Evolutionary conservation across 306 rosid species (phyloP), one percentile per base, ranked within the genome.

Genomic region (Cucurbita argyrosperma): DNA sequence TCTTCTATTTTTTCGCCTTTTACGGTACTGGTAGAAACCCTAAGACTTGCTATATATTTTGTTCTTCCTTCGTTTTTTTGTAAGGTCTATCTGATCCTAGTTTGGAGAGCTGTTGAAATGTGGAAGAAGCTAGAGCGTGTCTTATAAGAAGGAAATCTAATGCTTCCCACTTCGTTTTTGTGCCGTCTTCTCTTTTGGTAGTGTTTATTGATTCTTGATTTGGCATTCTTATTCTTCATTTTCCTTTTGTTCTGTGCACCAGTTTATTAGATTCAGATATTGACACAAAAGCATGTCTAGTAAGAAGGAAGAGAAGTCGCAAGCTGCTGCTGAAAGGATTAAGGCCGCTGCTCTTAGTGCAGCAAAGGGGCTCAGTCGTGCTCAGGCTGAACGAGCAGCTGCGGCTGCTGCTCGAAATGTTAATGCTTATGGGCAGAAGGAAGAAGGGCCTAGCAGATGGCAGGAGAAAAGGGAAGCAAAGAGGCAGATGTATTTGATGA

Each of bases 361-460:
- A 61, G 97, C 99, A 0, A 95, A 95, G 78, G 99, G 99, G 39
- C 96, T 95, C 53, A 91, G 99, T 60, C 96, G 99, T 49, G 92
- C 97, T 74, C 99, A 94, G 83, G 99, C 99, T 0, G 99, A 94
- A 80, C 82, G 97, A 54, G 97, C 97, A 0, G 99, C 99, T 0
- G 14, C 99, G 9, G 95, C 99, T 6, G 99, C 97, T 0, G 96
- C 97, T 6, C 90, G 97, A 10, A 95, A 95, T 63, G 99, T 95
- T 11, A 95, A 95, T 75, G 99, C 99, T 65, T 95, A 95, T 80
- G 99, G 99, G 78, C 97, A 95, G 88, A 95, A 95, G 76, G 99
- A 95, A 79, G 99, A 95, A 84, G 97, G 99, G n/a, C 99, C 99
- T 53, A 95, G 99, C 86, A 85, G 99, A 89, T 95, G 99, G 99